phyloP scores from a whole-genome alignment of 306 rosid species.

The Delonix regia region DNA sequence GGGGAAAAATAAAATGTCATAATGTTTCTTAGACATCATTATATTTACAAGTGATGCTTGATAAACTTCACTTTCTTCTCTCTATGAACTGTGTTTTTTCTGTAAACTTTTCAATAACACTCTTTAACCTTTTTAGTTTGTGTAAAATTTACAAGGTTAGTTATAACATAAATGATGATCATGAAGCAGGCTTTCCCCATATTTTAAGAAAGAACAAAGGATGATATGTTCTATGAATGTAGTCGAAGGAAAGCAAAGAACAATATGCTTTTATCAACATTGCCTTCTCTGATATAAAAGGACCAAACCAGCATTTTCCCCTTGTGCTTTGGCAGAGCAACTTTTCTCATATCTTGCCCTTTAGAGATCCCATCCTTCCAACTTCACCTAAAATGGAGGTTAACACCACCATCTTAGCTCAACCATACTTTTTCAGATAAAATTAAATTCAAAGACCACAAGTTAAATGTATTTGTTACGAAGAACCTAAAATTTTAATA shows the following conservation, averaged over 20 bases:
- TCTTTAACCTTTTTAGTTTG: not conserved
- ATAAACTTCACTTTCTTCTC: not conserved
- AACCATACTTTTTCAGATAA: not conserved
- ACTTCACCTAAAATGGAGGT: conserved; percentile 9
- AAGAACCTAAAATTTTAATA: no score
- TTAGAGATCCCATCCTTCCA: conserved; percentile 8
- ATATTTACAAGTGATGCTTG: not conserved
- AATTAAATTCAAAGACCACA: no score
- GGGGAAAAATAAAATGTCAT: not conserved
- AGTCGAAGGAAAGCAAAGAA: conserved; percentile 59
- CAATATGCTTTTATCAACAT: conserved; percentile 40
- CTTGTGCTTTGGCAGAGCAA: not conserved
- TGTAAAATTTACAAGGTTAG: not conserved
- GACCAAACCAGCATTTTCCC: conserved; percentile 4
- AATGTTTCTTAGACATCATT: not conserved
- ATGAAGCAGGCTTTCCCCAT: not conserved
- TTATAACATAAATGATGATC: not conserved
- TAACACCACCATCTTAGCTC: not conserved
- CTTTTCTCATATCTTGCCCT: not conserved
- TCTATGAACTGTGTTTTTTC: not conserved
- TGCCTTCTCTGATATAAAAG: conserved; percentile 22
- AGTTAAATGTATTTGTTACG: no score
- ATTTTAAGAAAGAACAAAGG: not conserved
- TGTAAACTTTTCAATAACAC: not conserved
- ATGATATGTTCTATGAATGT: conserved; percentile 30